Conservation (phyloP, 805 yeast genomes). For the Kluyveromyces nonfermentans region DNA sequence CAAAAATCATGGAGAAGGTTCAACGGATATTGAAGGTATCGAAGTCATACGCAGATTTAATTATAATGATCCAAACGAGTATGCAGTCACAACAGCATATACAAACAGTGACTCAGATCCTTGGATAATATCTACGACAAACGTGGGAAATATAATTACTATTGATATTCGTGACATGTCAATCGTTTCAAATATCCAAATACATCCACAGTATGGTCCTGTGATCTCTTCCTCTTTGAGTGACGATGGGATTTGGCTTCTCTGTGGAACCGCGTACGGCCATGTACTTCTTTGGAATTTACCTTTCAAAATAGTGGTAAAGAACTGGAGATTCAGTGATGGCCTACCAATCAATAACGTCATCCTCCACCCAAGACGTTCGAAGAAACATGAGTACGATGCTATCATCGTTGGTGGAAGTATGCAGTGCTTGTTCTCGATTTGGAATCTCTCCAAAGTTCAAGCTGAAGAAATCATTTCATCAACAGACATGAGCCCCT, state of each 20-base stretch:
- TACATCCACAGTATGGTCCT: constrained; percentile 57
- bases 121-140: constrained; percentile 42
- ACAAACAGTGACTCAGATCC: constrained; percentile 33
- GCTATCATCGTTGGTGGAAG: constrained; percentile 57
- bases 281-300: constrained; percentile 74
- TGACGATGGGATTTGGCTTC: constrained; percentile 46
- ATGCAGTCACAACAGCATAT: constrained; percentile 37
- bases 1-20: constrained; percentile 11
- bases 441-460: constrained; percentile 67
- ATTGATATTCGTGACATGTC: constrained; percentile 54
- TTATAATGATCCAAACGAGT: constrained; percentile 29
- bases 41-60: constrained; percentile 18
- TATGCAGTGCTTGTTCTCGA: constrained; percentile 45
- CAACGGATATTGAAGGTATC: constrained; percentile 9
- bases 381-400: constrained; percentile 32
- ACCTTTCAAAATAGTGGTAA: constrained; percentile 51
- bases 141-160: constrained; percentile 40
- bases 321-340: constrained; percentile 50
- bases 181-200: constrained; percentile 34
- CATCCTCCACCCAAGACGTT: constrained; percentile 29
- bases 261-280: constrained; percentile 71
- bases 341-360: constrained; percentile 43
- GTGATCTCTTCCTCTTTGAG: constrained; percentile 53
- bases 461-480: constrained; percentile 43
- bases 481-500: constrained; percentile 16